Evolutionary conservation across 805 yeast genomes (phyloP).

Genomic region (Ogataea paradorogensis): DNA sequence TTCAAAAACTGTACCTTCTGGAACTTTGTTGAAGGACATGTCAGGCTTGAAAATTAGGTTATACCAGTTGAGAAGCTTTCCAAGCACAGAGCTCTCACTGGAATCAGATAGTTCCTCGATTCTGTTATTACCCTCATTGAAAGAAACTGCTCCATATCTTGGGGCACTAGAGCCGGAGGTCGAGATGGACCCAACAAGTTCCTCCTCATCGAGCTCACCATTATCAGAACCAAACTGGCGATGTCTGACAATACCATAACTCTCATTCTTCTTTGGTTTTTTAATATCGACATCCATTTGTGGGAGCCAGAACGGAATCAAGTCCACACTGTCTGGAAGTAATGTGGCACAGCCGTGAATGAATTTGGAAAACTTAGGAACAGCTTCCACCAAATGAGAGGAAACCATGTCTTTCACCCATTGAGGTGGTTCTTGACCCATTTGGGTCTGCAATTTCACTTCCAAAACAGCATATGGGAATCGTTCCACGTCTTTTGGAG

Average conservation of each 20-base stretch:
- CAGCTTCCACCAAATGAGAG: constrained; percentile 94
- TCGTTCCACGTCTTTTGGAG: constrained; percentile 81
- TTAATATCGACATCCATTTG: constrained; percentile 96
- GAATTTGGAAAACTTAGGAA: constrained; percentile 95
- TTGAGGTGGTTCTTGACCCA: constrained; percentile 98
- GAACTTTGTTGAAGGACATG: constrained; percentile 55
- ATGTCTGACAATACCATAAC: constrained; percentile 60
- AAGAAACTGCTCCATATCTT: constrained; percentile 31
- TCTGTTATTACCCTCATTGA: constrained; percentile 29
- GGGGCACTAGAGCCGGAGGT: constrained; percentile 11
- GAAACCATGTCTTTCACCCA: constrained; percentile 94
- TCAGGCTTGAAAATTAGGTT: constrained; percentile 31
- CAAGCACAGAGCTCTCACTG: constrained; percentile 14
- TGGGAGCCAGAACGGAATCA: constrained; percentile 96
- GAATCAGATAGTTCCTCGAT: constrained; percentile 24
- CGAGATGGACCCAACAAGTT: constrained; percentile 41
- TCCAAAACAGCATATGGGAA: constrained; percentile 98
- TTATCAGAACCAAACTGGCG: constrained; percentile 34
- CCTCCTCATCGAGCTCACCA: constrained; percentile 67
- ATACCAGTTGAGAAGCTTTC: constrained; percentile 16
- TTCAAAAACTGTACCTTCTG: constrained; percentile 63
- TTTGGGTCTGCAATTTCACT: constrained; percentile 94
- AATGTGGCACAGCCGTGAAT: constrained; percentile 96
- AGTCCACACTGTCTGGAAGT: constrained; percentile 74
- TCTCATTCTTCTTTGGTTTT: constrained; percentile 67